Evolutionary conservation across 768 basidiomycete species (phyloP), one percentile per base, ranked within the genome.

Genomic region (Calvatia gigantea): DNA sequence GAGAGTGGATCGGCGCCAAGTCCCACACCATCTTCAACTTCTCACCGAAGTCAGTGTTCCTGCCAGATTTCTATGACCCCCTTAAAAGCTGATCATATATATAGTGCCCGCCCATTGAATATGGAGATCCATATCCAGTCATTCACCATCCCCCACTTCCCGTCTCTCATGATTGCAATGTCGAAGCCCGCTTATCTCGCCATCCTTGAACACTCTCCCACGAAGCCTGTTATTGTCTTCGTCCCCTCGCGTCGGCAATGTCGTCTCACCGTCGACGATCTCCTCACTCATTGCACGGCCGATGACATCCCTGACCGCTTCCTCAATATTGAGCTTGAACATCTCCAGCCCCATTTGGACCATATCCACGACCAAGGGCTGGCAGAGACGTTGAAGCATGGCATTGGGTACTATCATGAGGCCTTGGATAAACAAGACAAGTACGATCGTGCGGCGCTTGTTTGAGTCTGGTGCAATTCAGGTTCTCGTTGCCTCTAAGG

Each of bases 91-190:
- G 64, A 38, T 21, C 19, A 46, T 37, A 19, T 53, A 14, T 70
- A 0, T 60, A 93, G 93, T 62, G 94, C 95, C 14, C 91, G 96
- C n/a, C 94, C 96, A 2, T 74, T 98, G 9, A 94, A 97, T 60
- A 90, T 99, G 86, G 94, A 98, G 56, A 94, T 99, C 45, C 95
- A 98, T 65, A 74, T 99, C 6, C 97, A 99, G 65, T 94, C 91
- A 38, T 99, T 97, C 76, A 83, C 83, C 25, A 91, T 94, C 43
- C 92, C 94, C n/a, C 97, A 98, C 66, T 97, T 96, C 84, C 94
- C 97, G 0, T 97, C 94, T 0, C 76, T 99, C 38, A 98, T 99
- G 95, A 93, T 98, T 57, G 83, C 94, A 41, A 98, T 99, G 97
- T 94, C 95, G 8, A 98, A 98, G 67, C 97, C 97, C 0, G 91